These are phyloP conservation scores for Diaporthe batatas DNA, from an alignment of 2,329 filamentous ascomycete species.

Conservation along the genomic window DNA sequence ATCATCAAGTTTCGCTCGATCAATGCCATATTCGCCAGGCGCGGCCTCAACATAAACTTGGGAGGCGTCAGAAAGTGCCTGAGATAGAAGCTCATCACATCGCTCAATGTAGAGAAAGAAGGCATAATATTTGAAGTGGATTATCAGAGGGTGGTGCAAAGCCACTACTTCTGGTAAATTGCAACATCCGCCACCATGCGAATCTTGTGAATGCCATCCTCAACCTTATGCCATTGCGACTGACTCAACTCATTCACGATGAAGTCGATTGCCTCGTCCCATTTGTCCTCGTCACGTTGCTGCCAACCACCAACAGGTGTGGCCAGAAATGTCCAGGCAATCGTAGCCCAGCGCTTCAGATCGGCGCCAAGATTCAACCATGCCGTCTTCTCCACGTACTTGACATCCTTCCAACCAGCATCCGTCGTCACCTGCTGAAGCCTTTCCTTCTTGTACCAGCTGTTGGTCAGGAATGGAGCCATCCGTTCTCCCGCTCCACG, in stretches of 20 bases:
- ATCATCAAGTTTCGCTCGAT: too few relatives aligned
- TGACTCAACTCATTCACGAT: not conserved
- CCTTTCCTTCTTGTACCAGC: not conserved
- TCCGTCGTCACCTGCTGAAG: conserved; percentile 1
- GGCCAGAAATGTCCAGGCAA: not conserved
- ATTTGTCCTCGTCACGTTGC: conserved; percentile 8
- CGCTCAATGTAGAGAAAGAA: not conserved
- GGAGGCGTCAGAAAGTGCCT: not conserved
- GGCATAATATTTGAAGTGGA: not conserved
- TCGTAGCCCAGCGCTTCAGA: conserved; percentile 10
- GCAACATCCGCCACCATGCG: not conserved
- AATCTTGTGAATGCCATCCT: not conserved
- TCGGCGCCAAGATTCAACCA: conserved; percentile 7
- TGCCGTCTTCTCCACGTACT: not conserved
- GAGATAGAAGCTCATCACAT: not conserved
- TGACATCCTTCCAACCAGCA: not conserved
- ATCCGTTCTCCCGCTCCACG: not conserved
- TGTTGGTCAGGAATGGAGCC: not conserved
- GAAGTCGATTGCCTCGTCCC: not conserved
- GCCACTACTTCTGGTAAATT: not conserved
- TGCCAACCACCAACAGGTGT: conserved; percentile 7
- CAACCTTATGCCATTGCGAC: not conserved
- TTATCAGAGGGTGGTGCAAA: not conserved
- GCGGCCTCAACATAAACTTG: not conserved
- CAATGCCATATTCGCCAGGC: too few relatives aligned